Percentiles rank a stretch among this genome's conserved stretches.
Evolutionary conservation across 306 rosid genomes (phyloP).

Genomic region (Begonia loranthoides): DNA sequence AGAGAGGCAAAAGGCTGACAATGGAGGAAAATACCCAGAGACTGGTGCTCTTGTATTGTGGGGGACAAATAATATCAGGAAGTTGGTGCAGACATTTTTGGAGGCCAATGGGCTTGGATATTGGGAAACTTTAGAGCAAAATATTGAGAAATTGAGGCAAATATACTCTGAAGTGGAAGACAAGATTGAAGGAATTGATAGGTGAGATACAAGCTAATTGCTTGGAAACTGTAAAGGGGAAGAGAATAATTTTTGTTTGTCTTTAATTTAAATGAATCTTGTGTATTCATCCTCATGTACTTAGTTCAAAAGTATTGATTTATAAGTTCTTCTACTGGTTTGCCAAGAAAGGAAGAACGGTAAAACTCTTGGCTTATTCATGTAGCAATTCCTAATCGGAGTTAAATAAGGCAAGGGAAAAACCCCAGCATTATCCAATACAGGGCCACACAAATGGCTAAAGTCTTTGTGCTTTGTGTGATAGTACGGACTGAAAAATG

Average conservation of each 20-base stretch:
- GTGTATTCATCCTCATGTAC: too few relatives aligned
- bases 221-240: background rate
- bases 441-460: constrained; percentile 41
- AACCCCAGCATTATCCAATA: constrained; percentile 32
- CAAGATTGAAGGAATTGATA: constrained; percentile 90
- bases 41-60: constrained; percentile 89
- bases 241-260: background rate
- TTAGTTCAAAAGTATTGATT: background rate
- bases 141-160: constrained; percentile 70
- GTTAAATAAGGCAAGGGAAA: constrained; percentile 7
- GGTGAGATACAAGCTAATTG: constrained; percentile 17
- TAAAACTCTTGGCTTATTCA: too few relatives aligned
- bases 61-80: constrained; percentile 98
- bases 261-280: too few relatives aligned
- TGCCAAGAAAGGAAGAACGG: too few relatives aligned
- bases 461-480: constrained; percentile 27
- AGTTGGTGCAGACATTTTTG: constrained; percentile 82
- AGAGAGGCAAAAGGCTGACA: constrained; percentile 52
- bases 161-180: constrained; percentile 89
- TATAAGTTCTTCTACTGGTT: background rate
- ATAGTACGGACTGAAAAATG: constrained; percentile 36
- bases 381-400: too few relatives aligned
- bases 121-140: constrained; percentile 84
- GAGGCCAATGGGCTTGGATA: constrained; percentile 98
- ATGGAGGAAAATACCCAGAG: constrained; percentile 71